Base-by-base conservation (phyloP, 768 basidiomycete genomes). In the Boletus subcaerulescens region DNA sequence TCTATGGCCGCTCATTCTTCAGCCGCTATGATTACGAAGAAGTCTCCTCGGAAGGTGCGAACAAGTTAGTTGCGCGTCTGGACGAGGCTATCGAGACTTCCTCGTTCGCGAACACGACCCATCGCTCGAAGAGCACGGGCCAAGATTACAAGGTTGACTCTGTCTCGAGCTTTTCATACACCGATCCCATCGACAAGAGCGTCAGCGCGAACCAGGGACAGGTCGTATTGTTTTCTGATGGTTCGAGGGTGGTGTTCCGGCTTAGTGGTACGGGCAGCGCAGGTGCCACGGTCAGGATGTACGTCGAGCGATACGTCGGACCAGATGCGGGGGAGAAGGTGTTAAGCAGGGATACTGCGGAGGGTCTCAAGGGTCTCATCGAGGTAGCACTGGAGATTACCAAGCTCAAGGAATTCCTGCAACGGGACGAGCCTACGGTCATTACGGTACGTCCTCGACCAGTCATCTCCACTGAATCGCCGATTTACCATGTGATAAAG, bases 21-120 rank as follows among this genome's bases (percentile, higher is more conserved):
- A 95, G 91, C 63, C 89, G 95, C 58, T 98, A 99, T 73, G 97
- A 99, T 75, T 99, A 99, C 76, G 97, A 99, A 70, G 97, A 98
- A 71, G 93, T 97, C 44, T 80, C 91, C 3, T 93, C 94, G 0
- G 90, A 89, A 36, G 92, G 90, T 32, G 97, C 97, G 43, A 83
- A 91, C 65, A 84, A 85, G 57, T 78, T 99, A 59, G 93, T 98
- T 65, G 80, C 79, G 33, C 78, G 85, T 66, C 75, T 99, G 67
- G 84, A 94, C 70, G 73, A 77, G 11, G 82, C 84, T 36, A 84
- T 96, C 71, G 75, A 81, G 56, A 76, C 80, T 7, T 76, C 81
- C 1, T 85, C 84, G 45, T 86, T 98, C 64, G 77, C 82, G 65
- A 80, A 85, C 64, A 84, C 84, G 29, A 74, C 75, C 10, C 84